Evolutionary conservation across 768 basidiomycete species (phyloP).

Genomic region (Rhodotorula taiwanensis): DNA sequence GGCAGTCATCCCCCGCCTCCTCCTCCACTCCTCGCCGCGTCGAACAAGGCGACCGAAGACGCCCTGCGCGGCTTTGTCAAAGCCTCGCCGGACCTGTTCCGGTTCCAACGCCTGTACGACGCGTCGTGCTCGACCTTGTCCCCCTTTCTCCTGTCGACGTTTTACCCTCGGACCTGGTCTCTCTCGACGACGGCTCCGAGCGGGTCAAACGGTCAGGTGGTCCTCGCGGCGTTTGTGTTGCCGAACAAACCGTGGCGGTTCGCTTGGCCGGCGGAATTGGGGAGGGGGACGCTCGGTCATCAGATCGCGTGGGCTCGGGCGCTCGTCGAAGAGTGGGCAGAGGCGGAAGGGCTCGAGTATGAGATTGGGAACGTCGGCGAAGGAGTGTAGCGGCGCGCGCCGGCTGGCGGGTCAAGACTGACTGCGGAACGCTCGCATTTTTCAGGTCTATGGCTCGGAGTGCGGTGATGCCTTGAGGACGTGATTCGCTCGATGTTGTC

Average conservation of each 20-base stretch:
- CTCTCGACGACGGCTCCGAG: background rate
- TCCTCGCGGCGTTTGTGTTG: constrained; percentile 3
- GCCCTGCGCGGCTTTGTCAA: constrained; percentile 20
- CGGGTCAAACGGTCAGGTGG: too few relatives aligned
- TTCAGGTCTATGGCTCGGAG: too few relatives aligned
- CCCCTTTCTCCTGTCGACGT: background rate
- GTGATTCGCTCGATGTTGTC: too few relatives aligned
- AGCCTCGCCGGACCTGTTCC: constrained; percentile 31
- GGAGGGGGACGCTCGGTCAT: constrained; percentile 16
- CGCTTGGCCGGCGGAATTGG: constrained; percentile 17
- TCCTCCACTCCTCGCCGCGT: background rate
- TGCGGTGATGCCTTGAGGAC: too few relatives aligned
- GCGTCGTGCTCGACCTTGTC: constrained; percentile 6
- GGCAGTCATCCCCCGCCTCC: background rate
- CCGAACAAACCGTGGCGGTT: constrained; percentile 13
- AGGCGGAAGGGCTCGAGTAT: constrained; percentile 11
- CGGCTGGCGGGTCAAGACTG: too few relatives aligned
- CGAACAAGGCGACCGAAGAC: background rate
- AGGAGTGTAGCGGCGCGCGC: too few relatives aligned
- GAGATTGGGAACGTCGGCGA: background rate
- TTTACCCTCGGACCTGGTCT: constrained; percentile 7
- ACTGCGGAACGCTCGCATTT: too few relatives aligned
- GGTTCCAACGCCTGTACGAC: constrained; percentile 23
- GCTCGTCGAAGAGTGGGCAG: constrained; percentile 20
- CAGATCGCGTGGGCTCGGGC: constrained; percentile 17